Evolutionary conservation across 352 stramenopile species (phyloP), one percentile per base, ranked within the genome.

Genomic region (Blastocystis sp.): DNA sequence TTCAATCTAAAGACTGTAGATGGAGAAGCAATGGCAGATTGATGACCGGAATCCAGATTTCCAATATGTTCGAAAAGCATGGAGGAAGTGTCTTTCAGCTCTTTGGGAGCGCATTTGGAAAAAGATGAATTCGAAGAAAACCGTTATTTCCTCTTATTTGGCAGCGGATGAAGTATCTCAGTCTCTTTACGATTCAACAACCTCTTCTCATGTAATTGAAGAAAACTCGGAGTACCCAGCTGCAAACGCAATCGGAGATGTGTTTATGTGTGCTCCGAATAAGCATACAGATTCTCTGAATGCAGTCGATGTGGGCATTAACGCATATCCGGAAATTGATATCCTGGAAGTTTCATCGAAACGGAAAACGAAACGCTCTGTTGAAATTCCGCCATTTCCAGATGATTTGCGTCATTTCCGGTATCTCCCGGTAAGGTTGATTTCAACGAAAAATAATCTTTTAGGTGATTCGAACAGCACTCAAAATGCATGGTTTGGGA

Each of bases 351-450:
- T 62, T 33, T 2, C 44, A 27, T 51, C 24, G 3, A 64, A 60
- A 51, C 33, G 27, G 40, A 64, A 60, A 40, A 27, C 42, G 42
- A 53, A 51, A 33, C 30, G 22, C 6, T 27, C 24, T 11, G 53
- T 40, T 7, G 69, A 81, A n/a, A 9, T 40, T 35, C 24, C 33
- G 13, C 35, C 69, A 0, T 81, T 81, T 64, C 69, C 69, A 0
- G 69, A 59, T 13, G 69, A 81, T 44, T 60, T 81, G 5, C 69
- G 69, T 27, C 69, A 81, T 54, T 81, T 59, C 69, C 48, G 54
- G 15, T 81, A 64, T 60, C 48, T 81, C 44, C 69, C 69, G 11
- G 69, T 81, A 42, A 33, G 30, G 11, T 22, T 57, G 30, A 59
- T 44, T 15, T 2, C 40, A 15, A 6, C 15, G 35, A 24, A 30